Conservation (phyloP, 768 basidiomycete species). For the Boletus speciosus region DNA sequence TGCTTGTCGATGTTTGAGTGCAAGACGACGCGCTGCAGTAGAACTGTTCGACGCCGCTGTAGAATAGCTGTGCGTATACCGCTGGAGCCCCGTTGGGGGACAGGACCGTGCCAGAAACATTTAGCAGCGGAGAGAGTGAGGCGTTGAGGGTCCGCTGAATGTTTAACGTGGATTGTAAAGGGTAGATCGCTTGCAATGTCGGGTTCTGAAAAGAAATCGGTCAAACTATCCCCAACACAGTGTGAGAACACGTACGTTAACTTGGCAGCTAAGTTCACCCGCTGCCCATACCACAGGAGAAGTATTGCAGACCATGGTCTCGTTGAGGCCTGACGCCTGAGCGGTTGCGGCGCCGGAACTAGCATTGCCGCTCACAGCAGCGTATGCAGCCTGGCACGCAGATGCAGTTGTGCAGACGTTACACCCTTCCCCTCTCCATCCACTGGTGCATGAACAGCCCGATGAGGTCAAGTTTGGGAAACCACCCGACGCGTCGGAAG, state of each 20-base stretch:
- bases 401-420: constrained; percentile 70
- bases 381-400: constrained; percentile 67
- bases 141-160: constrained; percentile 75
- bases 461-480: constrained; percentile 66
- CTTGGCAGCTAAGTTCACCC: constrained; percentile 81
- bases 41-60: constrained; percentile 85
- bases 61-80: constrained; percentile 70
- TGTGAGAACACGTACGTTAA: constrained; percentile 55
- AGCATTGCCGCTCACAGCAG: constrained; percentile 37
- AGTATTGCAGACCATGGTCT: constrained; percentile 72
- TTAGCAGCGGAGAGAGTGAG: constrained; percentile 56
- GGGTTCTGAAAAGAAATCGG: constrained; percentile 56
- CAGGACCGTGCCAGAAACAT: constrained; percentile 24
- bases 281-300: constrained; percentile 69
- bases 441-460: constrained; percentile 64
- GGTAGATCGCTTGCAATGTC: constrained; percentile 74
- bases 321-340: constrained; percentile 42
- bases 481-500: constrained; percentile 34
- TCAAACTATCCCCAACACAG: neutral
- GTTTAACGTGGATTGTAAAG: constrained; percentile 67
- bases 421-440: constrained; percentile 77
- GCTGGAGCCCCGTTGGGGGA: constrained; percentile 53
- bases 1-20: constrained; percentile 47
- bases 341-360: constrained; percentile 29
- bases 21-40: constrained; percentile 75